Base-by-base conservation (phyloP, 371 early-diverging fungal species). In the Choanephora cucurbitarum region DNA sequence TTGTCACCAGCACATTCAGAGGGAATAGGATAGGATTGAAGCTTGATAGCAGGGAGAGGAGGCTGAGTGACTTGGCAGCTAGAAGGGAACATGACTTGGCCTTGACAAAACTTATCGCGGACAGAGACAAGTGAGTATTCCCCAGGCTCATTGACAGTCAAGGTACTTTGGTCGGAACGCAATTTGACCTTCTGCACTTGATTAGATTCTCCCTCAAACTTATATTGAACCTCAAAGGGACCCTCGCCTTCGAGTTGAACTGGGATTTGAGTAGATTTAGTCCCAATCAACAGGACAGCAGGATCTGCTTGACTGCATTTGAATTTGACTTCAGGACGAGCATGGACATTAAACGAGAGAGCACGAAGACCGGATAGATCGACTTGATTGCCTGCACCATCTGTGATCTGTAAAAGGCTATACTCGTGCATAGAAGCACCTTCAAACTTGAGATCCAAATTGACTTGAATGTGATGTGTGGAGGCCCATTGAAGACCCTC, bases 1-100 rank as follows among this genome's bases (percentile, higher is more conserved):
- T 56, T 75, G 33, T 70, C 77, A 5, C 66, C 69, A 14, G 67
- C 67, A 49, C 80, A 80, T 49, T 74, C 72, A 5, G 80, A 80
- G 9, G 75, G 65, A 65, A 80, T 77, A 32, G 80, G 66, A 1
- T 62, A 69, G 18, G 70, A 50, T 23, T 62, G 54, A 3, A 80
- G 32, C 15, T 67, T 51, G 31, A 74, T 62, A 3, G 64, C 23
- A 24, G 80, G 80, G 11, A 69, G 39, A 18, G 72, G 68, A 15
- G 80, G 80, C 31, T 76, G 77, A 14, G 68, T 52, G 0, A 80
- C 75, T 41, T 69, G 72, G 37, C 80, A 80, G 2, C 51, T 51
- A 31, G 77, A 68, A 10, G 80, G 80, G 50, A 61, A 69, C 49
- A 70, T 32, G 7, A 80, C 60, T 22, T 74, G 62, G 9, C 80